Base-by-base conservation (phyloP, 2,329 filamentous ascomycete genomes). In the Colletotrichum spinosum region DNA sequence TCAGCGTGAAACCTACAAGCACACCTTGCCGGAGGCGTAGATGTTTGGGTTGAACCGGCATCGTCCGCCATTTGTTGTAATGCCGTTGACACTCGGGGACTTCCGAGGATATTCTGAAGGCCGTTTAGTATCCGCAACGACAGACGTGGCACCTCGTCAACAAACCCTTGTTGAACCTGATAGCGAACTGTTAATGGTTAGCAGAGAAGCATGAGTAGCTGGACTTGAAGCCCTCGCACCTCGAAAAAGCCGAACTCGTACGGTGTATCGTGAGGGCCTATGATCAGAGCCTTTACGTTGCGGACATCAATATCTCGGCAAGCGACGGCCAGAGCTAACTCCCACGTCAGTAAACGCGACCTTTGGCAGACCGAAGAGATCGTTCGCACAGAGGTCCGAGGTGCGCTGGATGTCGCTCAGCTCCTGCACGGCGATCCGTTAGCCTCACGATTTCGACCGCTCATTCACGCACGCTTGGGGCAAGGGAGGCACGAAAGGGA, bases 171-270 rank as follows among this genome's bases (percentile, higher is more conserved):
- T 89, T 87, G 72, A 97, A 94, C 71, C 88, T 91, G 72, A 97
- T 88, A 0, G 83, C 77, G 74, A 97, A 97, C 91, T 94, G 64
- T 12, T 51, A 67, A 9, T 12, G 33, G 11, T 80, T 68, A 81
- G 74, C 60, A 72, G 54, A 8, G 6, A 52, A 17, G 5, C 39
- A 10, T 25, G 48, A 37, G 56, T 10, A 15, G 15, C 17, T 15
- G 17, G 6, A 5, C 25, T 25, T 25, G 25, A 25, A 25, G 10
- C 10, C 11, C 11, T 75, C 83, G 65, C 77, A 96, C 94, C 85
- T 98, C 94, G 75, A 97, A 98, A 80, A 97, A 97, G 3, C 96
- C 96, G 74, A 97, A 97, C 77, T 97, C 94, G 77, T 99, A 99
- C 0, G 95, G 94, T 1, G 94, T 97, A 71, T 96, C 94, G 69